These are phyloP conservation scores for Murraya paniculata DNA, from an alignment of 345 rosid genomes.

Conservation along the genomic window DNA sequence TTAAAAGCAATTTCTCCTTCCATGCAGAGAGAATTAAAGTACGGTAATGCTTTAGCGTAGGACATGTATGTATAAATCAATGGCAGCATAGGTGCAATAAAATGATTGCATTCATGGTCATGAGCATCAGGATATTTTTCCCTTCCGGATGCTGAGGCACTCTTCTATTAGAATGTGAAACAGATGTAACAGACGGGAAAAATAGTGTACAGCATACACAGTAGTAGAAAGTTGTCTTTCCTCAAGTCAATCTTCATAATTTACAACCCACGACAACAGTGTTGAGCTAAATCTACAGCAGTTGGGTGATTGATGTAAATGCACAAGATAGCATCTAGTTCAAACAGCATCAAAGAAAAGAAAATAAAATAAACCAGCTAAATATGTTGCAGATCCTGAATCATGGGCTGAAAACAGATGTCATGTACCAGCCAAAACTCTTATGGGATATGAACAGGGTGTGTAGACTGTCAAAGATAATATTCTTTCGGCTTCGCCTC, in stretches of 20 bases:
- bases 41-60: not conserved
- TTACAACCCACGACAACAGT: not conserved
- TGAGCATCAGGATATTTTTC: not conserved
- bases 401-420: not conserved
- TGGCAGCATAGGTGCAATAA: not conserved
- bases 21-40: not conserved
- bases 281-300: not conserved
- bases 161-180: not conserved
- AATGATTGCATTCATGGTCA: not conserved
- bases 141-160: not conserved
- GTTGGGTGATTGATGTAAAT: conserved; percentile 9
- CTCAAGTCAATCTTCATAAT: not conserved
- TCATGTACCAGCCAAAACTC: conserved; percentile 10
- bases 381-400: conserved; percentile 9
- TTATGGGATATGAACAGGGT: conserved; percentile 13
- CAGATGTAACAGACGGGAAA: not conserved
- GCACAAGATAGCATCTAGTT: not conserved
- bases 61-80: not conserved
- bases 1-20: not conserved
- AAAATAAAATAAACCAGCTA: conserved; percentile 1
- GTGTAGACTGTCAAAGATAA: conserved; percentile 6
- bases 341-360: conserved; percentile 3
- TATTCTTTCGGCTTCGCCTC: not conserved
- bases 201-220: no score
- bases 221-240: not conserved